Base-by-base conservation (phyloP, 148 eudicot genomes). In the Tetragonia tetragonoides region DNA sequence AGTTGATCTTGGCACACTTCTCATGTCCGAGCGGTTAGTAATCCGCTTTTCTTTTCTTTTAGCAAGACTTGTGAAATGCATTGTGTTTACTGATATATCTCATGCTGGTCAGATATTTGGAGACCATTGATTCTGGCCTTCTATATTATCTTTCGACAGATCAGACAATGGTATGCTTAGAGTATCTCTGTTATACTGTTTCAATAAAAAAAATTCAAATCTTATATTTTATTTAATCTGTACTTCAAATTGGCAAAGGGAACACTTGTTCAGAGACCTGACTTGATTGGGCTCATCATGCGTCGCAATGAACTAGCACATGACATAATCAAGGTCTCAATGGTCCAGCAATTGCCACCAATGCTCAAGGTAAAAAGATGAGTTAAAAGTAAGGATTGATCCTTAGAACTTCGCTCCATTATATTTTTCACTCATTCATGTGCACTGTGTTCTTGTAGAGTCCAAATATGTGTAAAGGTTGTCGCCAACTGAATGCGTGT, bases 271-370 rank as follows among this genome's bases (percentile, higher is more conserved):
- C 84, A 82, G 78, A 88, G 99, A 84, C 87, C 98, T 74, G 92
- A 96, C 86, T 84, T 96, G 86, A 84, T 93, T 77, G 97, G 99
- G 84, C 86, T 96, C 68, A 90, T 96, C 70, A 91, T 96, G 92
- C 98, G 99, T 53, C 98, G 99, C 65, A 96, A 96, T 88, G 98
- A 93, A 78, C 90, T 96, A 78, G 97, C 99, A 78, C 92, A 84
- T 86, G 93, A 90, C 82, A 84, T 96, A 66, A 81, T 90, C 41
- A 93, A 86, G 86, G 98, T 98, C 70, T 89, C 87, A 49, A 82
- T 71, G 66, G 78, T 72, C 60, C 99, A 96, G 66, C 95, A 91
- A 81, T 62, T 96, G 81, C 99, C 99, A 78, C 97, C 93, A 81
- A 96, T 96, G 99, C 84, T 90, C 77, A 86, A 82, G 90, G 99